These are phyloP conservation scores for Cocos nucifera DNA, from an alignment of 176 grass and related monocot species.

Conservation along the genomic window DNA sequence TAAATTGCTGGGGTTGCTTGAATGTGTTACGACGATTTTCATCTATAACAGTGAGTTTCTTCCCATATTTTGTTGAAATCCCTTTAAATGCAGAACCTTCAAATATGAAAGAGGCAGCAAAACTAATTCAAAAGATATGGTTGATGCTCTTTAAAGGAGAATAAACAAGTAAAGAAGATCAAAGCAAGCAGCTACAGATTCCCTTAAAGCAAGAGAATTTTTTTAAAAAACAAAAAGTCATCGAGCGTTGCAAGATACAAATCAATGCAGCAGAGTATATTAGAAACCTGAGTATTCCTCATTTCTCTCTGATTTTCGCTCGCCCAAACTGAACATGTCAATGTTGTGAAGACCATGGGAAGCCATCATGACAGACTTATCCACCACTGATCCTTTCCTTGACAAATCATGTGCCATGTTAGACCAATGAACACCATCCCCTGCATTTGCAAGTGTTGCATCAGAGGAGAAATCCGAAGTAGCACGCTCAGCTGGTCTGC, in stretches of 20 bases:
- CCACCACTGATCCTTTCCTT: constrained; percentile 31
- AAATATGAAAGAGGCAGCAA: constrained; percentile 9
- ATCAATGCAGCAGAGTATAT: background rate
- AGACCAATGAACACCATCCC: constrained; percentile 1
- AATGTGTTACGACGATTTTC: constrained; percentile 43
- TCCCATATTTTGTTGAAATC: constrained; percentile 29
- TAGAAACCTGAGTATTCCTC: constrained; percentile 49
- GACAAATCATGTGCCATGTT: constrained; percentile 20
- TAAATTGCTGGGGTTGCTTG: constrained; percentile 18
- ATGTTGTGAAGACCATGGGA: constrained; percentile 16
- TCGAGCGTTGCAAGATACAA: no score
- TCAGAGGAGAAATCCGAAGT: constrained; percentile 40
- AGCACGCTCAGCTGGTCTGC: constrained; percentile 11
- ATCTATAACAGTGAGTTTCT: constrained; percentile 40
- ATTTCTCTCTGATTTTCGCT: constrained; percentile 41
- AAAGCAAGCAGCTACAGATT: no score
- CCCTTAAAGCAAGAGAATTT: background rate
- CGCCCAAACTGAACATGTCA: constrained; percentile 22
- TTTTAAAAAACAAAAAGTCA: background rate
- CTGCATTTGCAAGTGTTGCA: constrained; percentile 21
- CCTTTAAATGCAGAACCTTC: constrained; percentile 33
- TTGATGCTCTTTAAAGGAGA: no score
- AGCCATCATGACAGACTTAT: constrained; percentile 27
- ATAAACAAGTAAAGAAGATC: no score
- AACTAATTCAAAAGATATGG: background rate